These are phyloP conservation scores for Gossypium armourianum DNA, from an alignment of 441 rosid genomes.

Conservation along the genomic window DNA sequence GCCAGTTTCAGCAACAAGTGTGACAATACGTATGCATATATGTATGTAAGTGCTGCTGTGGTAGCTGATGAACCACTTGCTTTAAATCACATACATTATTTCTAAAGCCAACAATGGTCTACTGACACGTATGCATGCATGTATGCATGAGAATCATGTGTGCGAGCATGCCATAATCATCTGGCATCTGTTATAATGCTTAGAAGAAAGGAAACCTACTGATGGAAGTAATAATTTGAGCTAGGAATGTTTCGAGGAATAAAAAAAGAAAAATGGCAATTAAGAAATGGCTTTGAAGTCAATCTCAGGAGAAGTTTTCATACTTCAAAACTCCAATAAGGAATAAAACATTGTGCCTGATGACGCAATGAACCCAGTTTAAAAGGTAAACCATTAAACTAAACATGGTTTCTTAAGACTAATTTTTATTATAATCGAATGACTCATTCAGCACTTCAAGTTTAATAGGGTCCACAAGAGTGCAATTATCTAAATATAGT, in stretches of 20 bases:
- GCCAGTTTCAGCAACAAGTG: conserved; percentile 24
- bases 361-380: conserved; percentile 33
- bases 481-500: conserved; percentile 16
- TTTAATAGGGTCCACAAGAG: conserved; percentile 16
- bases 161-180: conserved; percentile 22
- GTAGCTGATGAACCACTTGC: conserved; percentile 9
- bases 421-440: conserved; percentile 17
- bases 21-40: conserved; percentile 19
- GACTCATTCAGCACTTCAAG: conserved; percentile 34
- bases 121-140: not conserved
- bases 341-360: conserved; percentile 14
- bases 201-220: conserved; percentile 18
- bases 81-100: conserved; percentile 6
- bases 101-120: not conserved
- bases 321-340: conserved; percentile 19
- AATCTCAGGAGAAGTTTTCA: conserved; percentile 20
- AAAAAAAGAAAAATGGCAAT: conserved; percentile 8
- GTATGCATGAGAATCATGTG: not conserved
- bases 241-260: conserved; percentile 14
- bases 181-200: conserved; percentile 21
- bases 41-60: conserved; percentile 6
- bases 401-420: conserved; percentile 15
- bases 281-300: conserved; percentile 22
- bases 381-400: conserved; percentile 25
- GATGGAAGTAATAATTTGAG: conserved; percentile 25